Conservation (phyloP, 2,329 filamentous ascomycete genomes). For the Sporothrix schenckii region DNA sequence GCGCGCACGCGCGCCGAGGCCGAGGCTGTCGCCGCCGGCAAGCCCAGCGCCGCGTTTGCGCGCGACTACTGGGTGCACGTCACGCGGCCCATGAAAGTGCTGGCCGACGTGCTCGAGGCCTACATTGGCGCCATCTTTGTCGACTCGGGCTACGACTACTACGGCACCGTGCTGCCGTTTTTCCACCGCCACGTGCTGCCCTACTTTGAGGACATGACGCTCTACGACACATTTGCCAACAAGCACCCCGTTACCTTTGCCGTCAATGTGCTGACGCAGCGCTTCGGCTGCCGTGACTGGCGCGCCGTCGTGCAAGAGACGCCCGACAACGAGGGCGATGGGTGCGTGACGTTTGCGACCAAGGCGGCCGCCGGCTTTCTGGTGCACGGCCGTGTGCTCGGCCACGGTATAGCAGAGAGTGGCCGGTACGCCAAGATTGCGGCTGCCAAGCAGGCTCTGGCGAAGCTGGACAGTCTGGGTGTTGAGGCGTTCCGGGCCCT, state of each 20-base stretch:
- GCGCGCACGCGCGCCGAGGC: slow-evolving; percentile 44
- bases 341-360: slow-evolving; percentile 36
- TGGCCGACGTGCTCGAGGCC: slow-evolving; percentile 86
- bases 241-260: slow-evolving; percentile 82
- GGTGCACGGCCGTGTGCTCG: slow-evolving; percentile 72
- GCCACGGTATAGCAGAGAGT: slow-evolving; percentile 63
- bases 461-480: slow-evolving; percentile 49
- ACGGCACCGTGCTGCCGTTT: slow-evolving; percentile 70
- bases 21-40: slow-evolving; percentile 43
- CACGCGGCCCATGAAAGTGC: slow-evolving; percentile 68
- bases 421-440: slow-evolving; percentile 72
- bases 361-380: slow-evolving; percentile 71
- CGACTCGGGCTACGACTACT: slow-evolving; percentile 83
- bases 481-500: slow-evolving; percentile 61
- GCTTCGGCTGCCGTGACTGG: slow-evolving; percentile 66
- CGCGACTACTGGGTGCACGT: slow-evolving; percentile 71
- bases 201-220: slow-evolving; percentile 81
- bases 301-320: slow-evolving; percentile 58
- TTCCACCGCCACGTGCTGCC: slow-evolving; percentile 73
- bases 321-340: slow-evolving; percentile 45
- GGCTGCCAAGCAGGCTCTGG: slow-evolving; percentile 63
- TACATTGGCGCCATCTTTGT: slow-evolving; percentile 91
- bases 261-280: slow-evolving; percentile 62
- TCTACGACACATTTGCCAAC: slow-evolving; percentile 86
- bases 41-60: slow-evolving; percentile 47